Base-by-base conservation (phyloP, 2,329 filamentous ascomycete species). In the Pezizomycotina sp. region DNA sequence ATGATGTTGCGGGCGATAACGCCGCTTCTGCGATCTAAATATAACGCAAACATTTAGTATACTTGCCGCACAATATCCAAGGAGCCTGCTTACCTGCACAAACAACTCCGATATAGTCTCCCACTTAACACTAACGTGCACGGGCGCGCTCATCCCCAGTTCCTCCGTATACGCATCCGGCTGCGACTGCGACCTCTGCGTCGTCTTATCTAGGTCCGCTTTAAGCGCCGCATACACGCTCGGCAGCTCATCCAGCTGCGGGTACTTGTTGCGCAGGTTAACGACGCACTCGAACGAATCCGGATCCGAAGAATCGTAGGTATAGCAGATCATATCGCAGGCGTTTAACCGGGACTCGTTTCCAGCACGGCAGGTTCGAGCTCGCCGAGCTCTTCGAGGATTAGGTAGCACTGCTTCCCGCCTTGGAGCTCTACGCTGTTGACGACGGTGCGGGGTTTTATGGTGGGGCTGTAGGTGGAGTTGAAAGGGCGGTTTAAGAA, bases 91-190 rank as follows among this genome's bases (percentile, higher is more conserved):
- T 45, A 48, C 46, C 22, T 71, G 75, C 15, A 93, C 82, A 58
- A 95, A 98, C 22, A 95, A 68, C 58, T 98, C 89, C 46, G 77
- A 78, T 49, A 95, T 92, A 51, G 80, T 91, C 52, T 71, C 74
- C 89, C 89, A 98, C 5, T 77, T 89, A 19, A 89, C 83, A 53
- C 82, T 92, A 34, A 93, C 89, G 60, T 98, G 91, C 25, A 95
- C 62, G 4, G 89, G 89, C 2, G 84, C 75, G 36, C 78, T 74
- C 79, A 95, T 92, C 55, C 80, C 84, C 49, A 92, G 62, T 23
- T 69, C 67, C 32, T 76, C 72, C 1, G 84, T 91, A 58, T 93
- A 93, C 46, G 83, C 76, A 54, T 98, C 89, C 1, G 89, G 89
- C 57, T 93, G 86, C 46, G 77, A 62, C 56, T 92, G 82, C 42